Percentiles rank a stretch among this genome's conserved stretches.
Conservation (phyloP, 441 rosid genomes). For the Mallotus japonicus region DNA sequence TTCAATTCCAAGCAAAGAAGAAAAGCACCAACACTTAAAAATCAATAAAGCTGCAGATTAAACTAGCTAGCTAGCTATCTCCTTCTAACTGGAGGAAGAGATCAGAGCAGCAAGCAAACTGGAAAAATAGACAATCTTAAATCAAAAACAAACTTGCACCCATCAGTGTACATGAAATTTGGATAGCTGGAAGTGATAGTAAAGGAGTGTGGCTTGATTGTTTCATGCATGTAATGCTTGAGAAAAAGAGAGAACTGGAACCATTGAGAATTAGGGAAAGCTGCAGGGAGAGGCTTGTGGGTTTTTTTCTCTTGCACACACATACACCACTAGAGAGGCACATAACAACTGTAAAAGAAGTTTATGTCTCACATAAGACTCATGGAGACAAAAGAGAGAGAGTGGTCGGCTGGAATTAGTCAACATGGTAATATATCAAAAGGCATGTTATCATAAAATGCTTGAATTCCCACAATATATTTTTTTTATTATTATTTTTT, state of each 20-base stretch:
- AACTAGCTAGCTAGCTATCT: not conserved
- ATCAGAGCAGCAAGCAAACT: not conserved
- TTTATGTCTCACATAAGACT: not conserved
- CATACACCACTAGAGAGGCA: conserved; percentile 13
- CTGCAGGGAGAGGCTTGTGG: not conserved
- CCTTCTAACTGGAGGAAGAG: not conserved
- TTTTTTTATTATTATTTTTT: too few species aligned
- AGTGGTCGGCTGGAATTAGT: conserved; percentile 42
- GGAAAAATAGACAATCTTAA: not conserved
- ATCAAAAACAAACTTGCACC: conserved; percentile 14
- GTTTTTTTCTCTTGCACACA: conserved; percentile 10
- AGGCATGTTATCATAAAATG: conserved; percentile 36
- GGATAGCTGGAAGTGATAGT: not conserved
- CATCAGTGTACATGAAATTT: conserved; percentile 10
- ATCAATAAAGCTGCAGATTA: conserved; percentile 12
- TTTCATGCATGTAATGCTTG: conserved; percentile 27
- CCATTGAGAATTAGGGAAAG: not conserved
- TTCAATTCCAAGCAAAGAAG: not conserved
- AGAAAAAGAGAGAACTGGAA: not conserved
- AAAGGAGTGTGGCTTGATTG: conserved; percentile 12
- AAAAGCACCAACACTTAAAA: conserved; percentile 9
- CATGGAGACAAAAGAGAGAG: conserved; percentile 12
- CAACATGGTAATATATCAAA: conserved; percentile 47
- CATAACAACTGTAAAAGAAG: conserved; percentile 11
- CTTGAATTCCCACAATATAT: conserved; percentile 17